phyloP scores from a whole-genome alignment of 108 stramenopile species.

The Cyclotella cryptica region DNA sequence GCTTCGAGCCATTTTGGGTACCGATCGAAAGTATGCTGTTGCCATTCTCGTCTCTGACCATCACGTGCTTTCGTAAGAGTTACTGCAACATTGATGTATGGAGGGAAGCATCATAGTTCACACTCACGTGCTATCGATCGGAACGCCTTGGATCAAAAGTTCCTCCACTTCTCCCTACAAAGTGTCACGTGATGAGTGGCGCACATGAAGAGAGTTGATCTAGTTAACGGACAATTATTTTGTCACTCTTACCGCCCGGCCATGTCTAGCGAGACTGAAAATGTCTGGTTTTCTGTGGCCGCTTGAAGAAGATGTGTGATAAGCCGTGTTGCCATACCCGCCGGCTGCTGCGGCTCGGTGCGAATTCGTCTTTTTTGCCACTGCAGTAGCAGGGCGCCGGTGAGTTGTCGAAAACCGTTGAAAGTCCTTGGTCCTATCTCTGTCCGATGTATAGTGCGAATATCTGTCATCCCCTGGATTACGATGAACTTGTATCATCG shows the following conservation, averaged over 20 bases:
- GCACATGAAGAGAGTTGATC: neutral
- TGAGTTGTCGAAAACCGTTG: conserved; percentile 6
- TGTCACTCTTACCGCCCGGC: neutral
- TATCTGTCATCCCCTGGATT: neutral
- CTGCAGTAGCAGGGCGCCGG: neutral
- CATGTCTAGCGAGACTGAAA: conserved; percentile 21
- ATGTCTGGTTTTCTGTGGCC: neutral
- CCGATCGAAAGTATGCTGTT: conserved; percentile 69
- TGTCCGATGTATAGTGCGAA: no score
- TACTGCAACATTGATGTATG: no score
- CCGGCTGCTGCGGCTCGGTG: neutral
- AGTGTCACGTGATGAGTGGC: neutral
- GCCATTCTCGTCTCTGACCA: conserved; percentile 59
- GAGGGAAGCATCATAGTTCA: neutral
- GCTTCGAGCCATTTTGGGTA: conserved; percentile 76
- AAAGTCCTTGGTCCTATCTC: conserved; percentile 20
- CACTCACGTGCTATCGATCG: conserved; percentile 10
- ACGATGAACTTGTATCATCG: conserved; percentile 3
- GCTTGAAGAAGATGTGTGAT: neutral
- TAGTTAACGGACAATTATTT: neutral
- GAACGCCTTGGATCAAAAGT: conserved; percentile 12
- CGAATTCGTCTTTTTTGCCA: neutral
- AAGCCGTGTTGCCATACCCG: no score
- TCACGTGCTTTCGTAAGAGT: neutral
- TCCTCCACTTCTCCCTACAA: conserved; percentile 18